Percentiles rank a stretch among this genome's conserved stretches.
phyloP scores from a whole-genome alignment of 768 basidiomycete species.

The Collybiopsis luxurians region DNA sequence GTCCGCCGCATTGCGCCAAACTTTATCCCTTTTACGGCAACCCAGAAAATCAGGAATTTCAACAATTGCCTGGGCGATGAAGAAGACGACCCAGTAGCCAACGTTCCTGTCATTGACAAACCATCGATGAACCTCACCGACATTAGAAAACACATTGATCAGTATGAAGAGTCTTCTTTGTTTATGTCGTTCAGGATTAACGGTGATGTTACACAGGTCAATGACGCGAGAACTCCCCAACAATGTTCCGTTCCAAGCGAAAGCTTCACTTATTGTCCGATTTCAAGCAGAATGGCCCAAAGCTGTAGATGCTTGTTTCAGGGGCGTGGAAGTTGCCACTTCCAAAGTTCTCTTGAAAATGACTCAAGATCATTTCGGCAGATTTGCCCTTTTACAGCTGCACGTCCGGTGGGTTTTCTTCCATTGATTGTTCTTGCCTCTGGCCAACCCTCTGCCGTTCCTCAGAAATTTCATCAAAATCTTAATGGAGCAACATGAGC shows the following conservation, averaged over 20 bases:
- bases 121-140: constrained; percentile 26
- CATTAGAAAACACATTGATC: constrained; percentile 28
- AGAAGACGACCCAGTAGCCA: constrained; percentile 9
- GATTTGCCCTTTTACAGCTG: constrained; percentile 27
- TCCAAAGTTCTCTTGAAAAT: constrained; percentile 16
- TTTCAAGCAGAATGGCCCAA: constrained; percentile 21
- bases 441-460: not conserved
- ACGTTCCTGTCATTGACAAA: constrained; percentile 15
- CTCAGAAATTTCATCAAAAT: not conserved
- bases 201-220: not conserved
- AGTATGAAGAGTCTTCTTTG: constrained; percentile 18
- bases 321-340: constrained; percentile 10
- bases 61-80: constrained; percentile 16
- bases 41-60: constrained; percentile 1
- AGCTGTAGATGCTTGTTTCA: constrained; percentile 9
- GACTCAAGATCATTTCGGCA: constrained; percentile 29
- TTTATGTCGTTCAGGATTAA: not conserved
- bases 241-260: constrained; percentile 27
- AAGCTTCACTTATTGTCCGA: constrained; percentile 20
- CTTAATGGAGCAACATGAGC: constrained; percentile 13
- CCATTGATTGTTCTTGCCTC: too few relatives aligned
- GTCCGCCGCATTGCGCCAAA: constrained; percentile 33
- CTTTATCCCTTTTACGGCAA: constrained; percentile 27
- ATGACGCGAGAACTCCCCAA: constrained; percentile 23
- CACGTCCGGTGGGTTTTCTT: constrained; percentile 26